These are phyloP conservation scores for Coniochaeta ligniaria DNA, from an alignment of 2,329 filamentous ascomycete species.

Conservation along the genomic window DNA sequence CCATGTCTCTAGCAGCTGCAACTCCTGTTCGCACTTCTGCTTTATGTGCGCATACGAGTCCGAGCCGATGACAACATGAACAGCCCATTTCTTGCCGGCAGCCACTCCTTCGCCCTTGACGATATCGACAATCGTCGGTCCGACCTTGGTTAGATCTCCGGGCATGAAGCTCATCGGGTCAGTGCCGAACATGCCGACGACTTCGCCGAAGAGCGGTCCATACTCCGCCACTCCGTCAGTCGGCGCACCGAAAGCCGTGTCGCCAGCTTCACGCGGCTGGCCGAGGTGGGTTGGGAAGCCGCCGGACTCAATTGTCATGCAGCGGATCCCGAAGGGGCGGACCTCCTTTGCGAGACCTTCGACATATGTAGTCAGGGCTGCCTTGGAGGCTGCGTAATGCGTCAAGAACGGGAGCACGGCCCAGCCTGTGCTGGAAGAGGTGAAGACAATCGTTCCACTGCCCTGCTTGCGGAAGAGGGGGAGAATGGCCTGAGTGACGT, in stretches of 20 bases:
- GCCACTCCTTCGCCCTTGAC: constrained; percentile 18
- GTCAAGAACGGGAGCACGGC: constrained; percentile 20
- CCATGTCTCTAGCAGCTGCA: constrained; percentile 14
- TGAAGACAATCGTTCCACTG: constrained; percentile 20
- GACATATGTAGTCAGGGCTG: constrained; percentile 17
- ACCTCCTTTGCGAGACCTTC: constrained; percentile 23
- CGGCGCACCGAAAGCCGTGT: constrained; percentile 8
- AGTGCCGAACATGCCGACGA: constrained; percentile 14
- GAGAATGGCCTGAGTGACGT: constrained; percentile 7
- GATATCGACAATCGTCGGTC: constrained; percentile 17
- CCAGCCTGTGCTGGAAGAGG: constrained; percentile 19
- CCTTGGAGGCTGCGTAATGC: constrained; percentile 22
- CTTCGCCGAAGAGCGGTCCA: constrained; percentile 10
- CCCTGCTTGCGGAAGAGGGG: constrained; percentile 5
- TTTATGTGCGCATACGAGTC: constrained; percentile 18
- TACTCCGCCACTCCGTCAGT: constrained; percentile 12
- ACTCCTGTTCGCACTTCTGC: constrained; percentile 14
- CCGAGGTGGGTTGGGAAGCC: constrained; percentile 20
- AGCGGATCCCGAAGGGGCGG: constrained; percentile 16
- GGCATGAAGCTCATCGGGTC: constrained; percentile 16
- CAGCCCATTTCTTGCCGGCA: constrained; percentile 14
- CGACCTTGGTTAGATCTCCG: constrained; percentile 16
- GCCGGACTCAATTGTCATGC: constrained; percentile 23
- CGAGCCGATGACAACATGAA: constrained; percentile 21
- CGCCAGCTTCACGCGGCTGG: constrained; percentile 13